Conservation (phyloP, 2,329 filamentous ascomycete species). For the Hymenoscyphus linearis region DNA sequence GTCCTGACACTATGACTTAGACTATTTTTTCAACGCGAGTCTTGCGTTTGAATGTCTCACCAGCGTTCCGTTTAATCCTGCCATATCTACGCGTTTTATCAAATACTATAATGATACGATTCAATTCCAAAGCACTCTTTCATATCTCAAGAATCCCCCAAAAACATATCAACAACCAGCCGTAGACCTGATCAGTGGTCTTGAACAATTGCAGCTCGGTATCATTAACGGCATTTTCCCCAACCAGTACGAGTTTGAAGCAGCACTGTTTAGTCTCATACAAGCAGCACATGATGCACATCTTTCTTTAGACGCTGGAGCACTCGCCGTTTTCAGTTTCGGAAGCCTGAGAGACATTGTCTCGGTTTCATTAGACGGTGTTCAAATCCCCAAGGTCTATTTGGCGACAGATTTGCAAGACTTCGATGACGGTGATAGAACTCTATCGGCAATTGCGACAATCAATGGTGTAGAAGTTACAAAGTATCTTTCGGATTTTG, state of each 20-base stretch:
- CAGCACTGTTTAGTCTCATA: slow-evolving; percentile 47
- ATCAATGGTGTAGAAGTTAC: slow-evolving; percentile 50
- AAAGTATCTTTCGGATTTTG: slow-evolving; percentile 41
- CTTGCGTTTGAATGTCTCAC: slow-evolving; percentile 38
- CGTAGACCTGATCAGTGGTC: slow-evolving; percentile 41
- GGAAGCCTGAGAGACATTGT: slow-evolving; percentile 45
- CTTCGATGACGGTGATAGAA: background rate
- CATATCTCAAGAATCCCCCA: slow-evolving; percentile 44
- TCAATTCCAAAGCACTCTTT: slow-evolving; percentile 25
- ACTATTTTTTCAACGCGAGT: slow-evolving; percentile 6
- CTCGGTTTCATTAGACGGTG: slow-evolving; percentile 54
- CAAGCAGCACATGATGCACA: slow-evolving; percentile 56
- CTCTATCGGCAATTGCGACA: slow-evolving; percentile 41
- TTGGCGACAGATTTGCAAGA: background rate
- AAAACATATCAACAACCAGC: slow-evolving; percentile 42
- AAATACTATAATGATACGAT: slow-evolving; percentile 41
- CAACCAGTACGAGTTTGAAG: slow-evolving; percentile 49
- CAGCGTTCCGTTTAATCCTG: slow-evolving; percentile 40
- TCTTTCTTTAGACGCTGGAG: slow-evolving; percentile 47
- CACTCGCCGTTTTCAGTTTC: slow-evolving; percentile 45
- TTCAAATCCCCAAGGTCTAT: slow-evolving; percentile 33
- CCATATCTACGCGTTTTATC: slow-evolving; percentile 39
- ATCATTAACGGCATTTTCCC: background rate
- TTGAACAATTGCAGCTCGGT: background rate
- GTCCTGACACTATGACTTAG: no score